Conservation (phyloP, 805 yeast genomes). For the Cyberlindnera bimundalis region DNA sequence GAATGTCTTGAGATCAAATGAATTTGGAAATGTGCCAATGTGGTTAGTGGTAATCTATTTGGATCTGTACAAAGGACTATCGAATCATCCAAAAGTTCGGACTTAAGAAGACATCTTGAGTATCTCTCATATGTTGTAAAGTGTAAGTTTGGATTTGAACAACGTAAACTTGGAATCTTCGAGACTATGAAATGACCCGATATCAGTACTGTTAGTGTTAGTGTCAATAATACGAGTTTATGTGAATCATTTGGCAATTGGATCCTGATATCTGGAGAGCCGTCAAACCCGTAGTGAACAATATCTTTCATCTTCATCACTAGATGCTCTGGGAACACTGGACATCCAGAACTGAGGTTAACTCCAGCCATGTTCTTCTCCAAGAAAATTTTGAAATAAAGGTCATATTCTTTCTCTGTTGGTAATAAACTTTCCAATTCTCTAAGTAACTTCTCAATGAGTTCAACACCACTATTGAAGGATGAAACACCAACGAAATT, state of each 20-base stretch:
- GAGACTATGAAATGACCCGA: background rate
- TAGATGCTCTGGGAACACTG: background rate
- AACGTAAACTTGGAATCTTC: background rate
- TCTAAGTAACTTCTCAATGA: background rate
- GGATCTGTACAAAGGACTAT: background rate
- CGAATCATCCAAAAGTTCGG: background rate
- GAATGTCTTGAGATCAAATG: background rate
- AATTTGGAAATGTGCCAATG: background rate
- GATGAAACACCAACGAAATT: background rate
- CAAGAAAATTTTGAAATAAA: background rate
- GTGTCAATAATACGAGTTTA: background rate
- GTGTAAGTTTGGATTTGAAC: conserved; percentile 2
- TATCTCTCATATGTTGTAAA: background rate
- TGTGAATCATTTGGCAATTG: background rate
- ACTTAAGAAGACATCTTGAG: background rate
- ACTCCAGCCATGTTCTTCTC: conserved; percentile 1
- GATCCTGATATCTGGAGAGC: background rate
- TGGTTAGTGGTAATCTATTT: background rate
- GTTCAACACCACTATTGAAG: background rate
- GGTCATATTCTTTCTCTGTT: background rate
- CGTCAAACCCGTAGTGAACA: background rate
- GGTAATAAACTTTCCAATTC: background rate
- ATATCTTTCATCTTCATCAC: background rate
- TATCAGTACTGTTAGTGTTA: background rate
- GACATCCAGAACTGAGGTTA: conserved; percentile 1